phyloP scores from a whole-genome alignment of 2,329 filamentous ascomycete species.

The Pleurostoma richardsiae region DNA sequence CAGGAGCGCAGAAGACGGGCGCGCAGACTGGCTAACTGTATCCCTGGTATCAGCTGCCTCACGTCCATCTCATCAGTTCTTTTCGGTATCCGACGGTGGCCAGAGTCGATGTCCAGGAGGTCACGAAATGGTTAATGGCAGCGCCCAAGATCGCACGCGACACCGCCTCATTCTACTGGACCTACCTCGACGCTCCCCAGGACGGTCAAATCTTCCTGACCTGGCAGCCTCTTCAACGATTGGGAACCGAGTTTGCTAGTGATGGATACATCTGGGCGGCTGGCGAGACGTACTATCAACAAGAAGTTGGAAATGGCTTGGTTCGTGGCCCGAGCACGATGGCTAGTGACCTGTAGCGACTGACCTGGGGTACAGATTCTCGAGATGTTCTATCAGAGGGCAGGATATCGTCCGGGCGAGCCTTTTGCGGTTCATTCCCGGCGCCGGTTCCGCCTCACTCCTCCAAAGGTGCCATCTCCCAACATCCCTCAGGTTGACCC shows the following conservation, averaged over 20 bases:
- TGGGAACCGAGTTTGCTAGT: slow-evolving; percentile 72
- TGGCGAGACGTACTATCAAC: slow-evolving; percentile 69
- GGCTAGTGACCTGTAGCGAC: neutral
- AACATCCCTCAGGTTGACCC: slow-evolving; percentile 70
- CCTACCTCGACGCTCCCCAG: slow-evolving; percentile 75
- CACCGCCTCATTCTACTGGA: slow-evolving; percentile 86
- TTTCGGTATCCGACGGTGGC: slow-evolving; percentile 73
- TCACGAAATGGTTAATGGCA: slow-evolving; percentile 76
- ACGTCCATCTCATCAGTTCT: slow-evolving; percentile 85
- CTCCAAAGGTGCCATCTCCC: slow-evolving; percentile 63
- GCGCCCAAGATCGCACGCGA: slow-evolving; percentile 84
- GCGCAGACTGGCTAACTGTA: too few relatives aligned
- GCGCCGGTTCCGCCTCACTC: slow-evolving; percentile 78
- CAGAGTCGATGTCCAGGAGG: slow-evolving; percentile 67
- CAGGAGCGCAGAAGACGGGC: too few relatives aligned
- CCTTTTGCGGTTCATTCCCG: slow-evolving; percentile 71
- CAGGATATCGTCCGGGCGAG: slow-evolving; percentile 75
- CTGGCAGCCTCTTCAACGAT: slow-evolving; percentile 76
- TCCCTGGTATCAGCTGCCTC: slow-evolving; percentile 57
- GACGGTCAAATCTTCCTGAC: slow-evolving; percentile 80
- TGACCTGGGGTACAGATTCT: slow-evolving; percentile 58
- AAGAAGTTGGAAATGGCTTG: slow-evolving; percentile 61
- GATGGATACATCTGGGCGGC: slow-evolving; percentile 93
- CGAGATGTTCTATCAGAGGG: slow-evolving; percentile 81
- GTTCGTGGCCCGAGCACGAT: slow-evolving; percentile 30